phyloP scores from a whole-genome alignment of 345 rosid species.

The Populus simonii region DNA sequence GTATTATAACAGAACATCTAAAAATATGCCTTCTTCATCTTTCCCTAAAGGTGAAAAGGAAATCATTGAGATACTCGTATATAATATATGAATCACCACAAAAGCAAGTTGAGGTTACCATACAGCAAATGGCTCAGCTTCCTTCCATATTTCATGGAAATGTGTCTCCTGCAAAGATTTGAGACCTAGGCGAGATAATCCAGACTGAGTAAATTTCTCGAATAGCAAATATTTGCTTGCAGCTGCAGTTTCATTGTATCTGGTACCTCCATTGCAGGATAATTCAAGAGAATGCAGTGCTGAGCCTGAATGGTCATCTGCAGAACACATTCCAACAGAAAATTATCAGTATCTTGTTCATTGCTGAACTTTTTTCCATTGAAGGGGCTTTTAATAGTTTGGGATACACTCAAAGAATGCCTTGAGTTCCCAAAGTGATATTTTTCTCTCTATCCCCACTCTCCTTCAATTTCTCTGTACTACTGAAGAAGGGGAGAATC shows the following conservation, averaged over 20 bases:
- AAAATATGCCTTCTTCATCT: not conserved
- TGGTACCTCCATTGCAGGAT: conserved; percentile 17
- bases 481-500: not conserved
- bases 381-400: not conserved
- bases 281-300: conserved; percentile 17
- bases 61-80: not conserved
- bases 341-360: not conserved
- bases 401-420: not conserved
- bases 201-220: conserved; percentile 60
- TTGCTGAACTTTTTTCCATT: not conserved
- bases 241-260: conserved; percentile 18
- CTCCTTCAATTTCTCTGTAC: not conserved
- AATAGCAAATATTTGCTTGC: conserved; percentile 49
- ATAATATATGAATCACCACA: not conserved
- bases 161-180: conserved; percentile 44
- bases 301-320: conserved; percentile 31
- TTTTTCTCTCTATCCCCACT: not conserved
- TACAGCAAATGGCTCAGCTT: conserved; percentile 63
- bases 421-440: not conserved
- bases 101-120: conserved; percentile 21
- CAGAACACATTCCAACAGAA: not conserved
- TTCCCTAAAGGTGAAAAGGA: not conserved
- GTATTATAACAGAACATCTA: not conserved
- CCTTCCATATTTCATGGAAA: conserved; percentile 56
- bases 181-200: conserved; percentile 66